Evolutionary conservation across 208 protist genomes (phyloP).

Genomic region (Porcisia hertigi): DNA sequence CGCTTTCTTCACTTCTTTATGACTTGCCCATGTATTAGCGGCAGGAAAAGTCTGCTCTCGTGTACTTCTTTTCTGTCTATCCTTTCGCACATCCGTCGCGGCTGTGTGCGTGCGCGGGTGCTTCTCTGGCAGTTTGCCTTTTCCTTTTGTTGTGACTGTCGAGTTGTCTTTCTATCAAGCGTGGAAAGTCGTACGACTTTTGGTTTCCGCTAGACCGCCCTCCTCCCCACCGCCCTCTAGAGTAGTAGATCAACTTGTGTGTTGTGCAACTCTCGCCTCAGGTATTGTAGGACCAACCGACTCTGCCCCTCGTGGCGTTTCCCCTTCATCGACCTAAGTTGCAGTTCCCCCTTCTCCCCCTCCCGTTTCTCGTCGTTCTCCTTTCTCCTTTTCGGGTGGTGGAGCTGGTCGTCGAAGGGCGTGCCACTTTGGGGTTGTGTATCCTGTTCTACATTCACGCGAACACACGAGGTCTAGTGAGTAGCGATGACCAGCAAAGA

Average conservation of each 20-base stretch:
- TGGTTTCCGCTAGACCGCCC: too few species aligned
- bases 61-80: too few species aligned
- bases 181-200: not conserved
- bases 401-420: not conserved
- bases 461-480: not conserved
- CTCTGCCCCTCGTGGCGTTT: not conserved
- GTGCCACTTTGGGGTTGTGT: not conserved
- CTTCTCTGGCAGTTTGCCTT: not conserved
- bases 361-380: not conserved
- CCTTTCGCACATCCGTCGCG: not conserved
- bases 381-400: not conserved
- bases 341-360: not conserved
- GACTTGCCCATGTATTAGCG: not conserved
- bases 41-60: not conserved
- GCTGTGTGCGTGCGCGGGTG: not conserved
- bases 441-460: not conserved
- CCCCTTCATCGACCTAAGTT: not conserved
- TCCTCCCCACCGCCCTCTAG: not conserved
- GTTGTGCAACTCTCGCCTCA: not conserved
- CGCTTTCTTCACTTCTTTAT: not conserved
- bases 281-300: not conserved
- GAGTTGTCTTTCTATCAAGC: not conserved
- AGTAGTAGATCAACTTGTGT: not conserved
- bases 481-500: conserved; percentile 21
- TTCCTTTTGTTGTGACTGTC: not conserved